phyloP scores from a whole-genome alignment of 139 green algal species.

The Tetradesmus lagerheimii region DNA sequence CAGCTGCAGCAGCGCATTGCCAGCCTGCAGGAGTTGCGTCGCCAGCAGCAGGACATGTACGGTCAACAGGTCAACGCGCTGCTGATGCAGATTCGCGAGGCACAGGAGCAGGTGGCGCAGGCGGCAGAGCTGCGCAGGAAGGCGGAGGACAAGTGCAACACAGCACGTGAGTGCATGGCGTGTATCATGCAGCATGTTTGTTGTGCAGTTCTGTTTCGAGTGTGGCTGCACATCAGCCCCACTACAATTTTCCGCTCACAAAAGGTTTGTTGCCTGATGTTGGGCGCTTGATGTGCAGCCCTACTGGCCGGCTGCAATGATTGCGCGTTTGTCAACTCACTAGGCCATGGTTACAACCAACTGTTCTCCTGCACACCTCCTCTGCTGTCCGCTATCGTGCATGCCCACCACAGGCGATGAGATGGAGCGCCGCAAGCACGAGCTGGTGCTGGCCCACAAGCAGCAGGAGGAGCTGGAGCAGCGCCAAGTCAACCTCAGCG shows the following conservation, averaged over 20 bases:
- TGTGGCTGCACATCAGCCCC: neutral
- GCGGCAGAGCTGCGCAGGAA: slow-evolving; percentile 16
- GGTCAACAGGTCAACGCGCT: slow-evolving; percentile 21
- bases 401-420: slow-evolving; percentile 4
- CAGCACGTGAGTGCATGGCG: slow-evolving; percentile 20
- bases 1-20: slow-evolving; percentile 23
- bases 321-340: too few species aligned
- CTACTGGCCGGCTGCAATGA: too few species aligned
- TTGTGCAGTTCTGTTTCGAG: neutral
- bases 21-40: slow-evolving; percentile 22
- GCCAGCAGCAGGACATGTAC: neutral
- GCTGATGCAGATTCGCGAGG: slow-evolving; percentile 21
- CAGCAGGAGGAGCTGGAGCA: slow-evolving; percentile 37
- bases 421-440: neutral
- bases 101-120: slow-evolving; percentile 23
- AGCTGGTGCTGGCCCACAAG: slow-evolving; percentile 27
- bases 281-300: neutral
- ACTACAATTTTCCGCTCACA: too few species aligned
- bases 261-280: neutral
- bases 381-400: neutral
- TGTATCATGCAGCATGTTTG: neutral
- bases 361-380: neutral
- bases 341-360: too few species aligned
- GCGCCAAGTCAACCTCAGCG: neutral
- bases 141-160: slow-evolving; percentile 17